These are phyloP conservation scores for Reutealis trisperma DNA, from an alignment of 345 rosid species.

Conservation along the genomic window DNA sequence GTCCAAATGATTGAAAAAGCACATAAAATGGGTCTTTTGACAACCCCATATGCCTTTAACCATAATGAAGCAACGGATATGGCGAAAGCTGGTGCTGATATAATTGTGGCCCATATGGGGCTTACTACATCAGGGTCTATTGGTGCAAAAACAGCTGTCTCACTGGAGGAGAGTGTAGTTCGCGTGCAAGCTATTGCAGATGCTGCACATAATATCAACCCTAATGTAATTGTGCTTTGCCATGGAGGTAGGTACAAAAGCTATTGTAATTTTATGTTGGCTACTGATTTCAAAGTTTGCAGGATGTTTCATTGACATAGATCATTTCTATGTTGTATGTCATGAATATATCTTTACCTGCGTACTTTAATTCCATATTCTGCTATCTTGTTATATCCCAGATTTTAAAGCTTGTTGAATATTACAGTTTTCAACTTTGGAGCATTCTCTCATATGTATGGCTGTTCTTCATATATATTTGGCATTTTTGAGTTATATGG, in stretches of 20 bases:
- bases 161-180: conserved; percentile 73
- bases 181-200: conserved; percentile 85
- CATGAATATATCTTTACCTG: neutral
- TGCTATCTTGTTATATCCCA: neutral
- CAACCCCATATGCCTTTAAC: conserved; percentile 90
- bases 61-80: conserved; percentile 70
- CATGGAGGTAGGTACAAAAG: conserved; percentile 66
- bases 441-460: neutral
- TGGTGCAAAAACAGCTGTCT: conserved; percentile 84
- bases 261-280: neutral
- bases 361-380: neutral
- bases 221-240: conserved; percentile 66
- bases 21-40: conserved; percentile 81
- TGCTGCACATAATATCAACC: conserved; percentile 68
- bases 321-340: neutral
- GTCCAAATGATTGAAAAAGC: conserved; percentile 86
- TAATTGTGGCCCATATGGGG: conserved; percentile 97
- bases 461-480: neutral
- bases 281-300: neutral
- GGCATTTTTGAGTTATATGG: neutral
- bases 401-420: neutral
- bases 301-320: neutral
- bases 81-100: conserved; percentile 95
- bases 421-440: neutral
- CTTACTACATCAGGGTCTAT: conserved; percentile 84